Evolutionary conservation across 2,329 filamentous ascomycete genomes (phyloP), one percentile per base, ranked within the genome.

Genomic region (Exophiala oligosperma): DNA sequence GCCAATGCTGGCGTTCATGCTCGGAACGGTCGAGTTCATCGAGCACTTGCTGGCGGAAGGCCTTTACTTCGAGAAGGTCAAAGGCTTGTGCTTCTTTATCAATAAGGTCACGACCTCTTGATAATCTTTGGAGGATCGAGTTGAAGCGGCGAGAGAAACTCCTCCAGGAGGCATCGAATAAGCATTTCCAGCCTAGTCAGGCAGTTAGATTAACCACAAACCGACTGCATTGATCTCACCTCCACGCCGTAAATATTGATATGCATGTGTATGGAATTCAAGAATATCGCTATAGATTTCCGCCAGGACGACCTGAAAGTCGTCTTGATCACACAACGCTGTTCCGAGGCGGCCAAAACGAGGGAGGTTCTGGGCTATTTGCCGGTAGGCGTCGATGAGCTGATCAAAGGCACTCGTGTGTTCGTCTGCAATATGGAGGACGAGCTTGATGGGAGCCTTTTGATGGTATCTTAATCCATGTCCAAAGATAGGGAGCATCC

Each of bases 261-360:
- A 81, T 0, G 78, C 76, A 2, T 74, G 48, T 23, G 73, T 72
- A 50, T 82, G 79, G 38, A 82, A 82, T 11, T 74, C 59, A 0
- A 82, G 67, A 21, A 82, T 79, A n/a, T 82, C 77, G 0, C 72
- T 66, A 41, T 81, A 82, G 32, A 79, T 77, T 0, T 76, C 56
- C 0, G 75, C 76, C 0, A 81, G 59, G 0, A 74, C 71, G 9
- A 73, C 63, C 35, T 80, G 75, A 32, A 82, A 74, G 0, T 74
- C 65, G 0, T 59, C 29, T 4, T 76, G 64, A 0, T 51, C 54
- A 1, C 40, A 47, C 21, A 77, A 78, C 0, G 70, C 60, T 0
- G 65, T 58, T 21, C 38, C 17, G 0, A 80, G 66, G 0, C 71
- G 60, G 28, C 71, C 64, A 58, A 81, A 78, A 0, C 78, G 67